phyloP scores from a whole-genome alignment of 164 flowering plant genomes.

The Litsea cubeba region DNA sequence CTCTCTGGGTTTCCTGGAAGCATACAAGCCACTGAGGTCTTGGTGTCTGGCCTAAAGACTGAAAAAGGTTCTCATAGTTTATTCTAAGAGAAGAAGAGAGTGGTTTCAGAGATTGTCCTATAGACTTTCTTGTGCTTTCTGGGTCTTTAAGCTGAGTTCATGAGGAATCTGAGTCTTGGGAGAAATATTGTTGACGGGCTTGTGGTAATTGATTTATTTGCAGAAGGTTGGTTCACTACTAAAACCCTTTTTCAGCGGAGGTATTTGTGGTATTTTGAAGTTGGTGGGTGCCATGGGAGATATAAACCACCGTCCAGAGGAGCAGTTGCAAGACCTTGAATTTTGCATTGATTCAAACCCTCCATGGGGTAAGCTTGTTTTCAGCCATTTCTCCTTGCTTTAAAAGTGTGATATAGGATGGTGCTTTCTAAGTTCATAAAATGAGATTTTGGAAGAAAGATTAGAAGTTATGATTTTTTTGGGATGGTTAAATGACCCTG shows the following conservation, averaged over 20 bases:
- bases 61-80: not conserved
- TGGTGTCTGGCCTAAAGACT: not conserved
- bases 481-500: not conserved
- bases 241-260: not conserved
- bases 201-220: not conserved
- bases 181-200: not conserved
- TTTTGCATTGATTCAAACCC: conserved; percentile 90
- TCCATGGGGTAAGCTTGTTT: conserved; percentile 61
- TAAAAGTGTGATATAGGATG: no score
- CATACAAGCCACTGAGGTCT: not conserved
- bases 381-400: not conserved
- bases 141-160: not conserved
- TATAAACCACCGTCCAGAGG: conserved; percentile 61
- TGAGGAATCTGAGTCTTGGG: not conserved
- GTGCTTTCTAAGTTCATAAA: not conserved
- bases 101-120: not conserved
- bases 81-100: not conserved
- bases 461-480: not conserved
- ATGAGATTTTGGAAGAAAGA: no score
- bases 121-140: not conserved
- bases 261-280: not conserved
- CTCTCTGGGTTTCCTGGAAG: not conserved
- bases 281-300: not conserved
- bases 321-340: conserved; percentile 80
- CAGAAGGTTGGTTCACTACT: not conserved